Base-by-base conservation (phyloP, 768 basidiomycete species). In the Mycena kentingensis region DNA sequence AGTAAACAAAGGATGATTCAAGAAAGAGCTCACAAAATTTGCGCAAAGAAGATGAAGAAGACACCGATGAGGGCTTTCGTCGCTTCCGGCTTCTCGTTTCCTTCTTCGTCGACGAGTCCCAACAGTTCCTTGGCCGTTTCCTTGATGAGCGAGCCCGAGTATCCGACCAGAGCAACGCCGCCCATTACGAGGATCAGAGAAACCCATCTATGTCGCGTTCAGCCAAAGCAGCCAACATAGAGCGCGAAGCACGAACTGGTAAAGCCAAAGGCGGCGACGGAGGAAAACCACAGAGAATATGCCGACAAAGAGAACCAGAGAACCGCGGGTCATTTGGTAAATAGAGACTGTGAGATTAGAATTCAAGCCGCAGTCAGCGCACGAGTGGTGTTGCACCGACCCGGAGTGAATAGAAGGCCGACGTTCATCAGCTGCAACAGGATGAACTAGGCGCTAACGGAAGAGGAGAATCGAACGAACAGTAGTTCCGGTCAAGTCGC, bases 301-400 rank as follows among this genome's bases (percentile, higher is more conserved):
- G 39, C 93, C 96, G 54, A 98, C 96, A 71, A 94, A 98, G 48
- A 96, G 80, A 42, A 97, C 93, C 51, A 97, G 84, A 36, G 93
- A 88, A 45, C 95, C 94, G 52, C 89, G 85, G 55, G 87, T 92
- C 94, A 97, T 96, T 70, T 97, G 96, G 76, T 92, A 98, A 62
- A 98, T 93, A 36, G 91, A 94, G 49, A 99, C 97, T 25, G 25
- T n/a, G 12, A 22, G 11, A 7, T 12, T n/a, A n/a, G n/a, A n/a
- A 24, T 42, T 27, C 12, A 42, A 24, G 12, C 36, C 18, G 19
- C 19, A 7, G 41, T 24, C 22, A 19, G 12, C 41, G 13, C 8
- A 38, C 21, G 5, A 12, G 41, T 7, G 5, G 6, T 25, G 11
- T 19, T 42, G 22, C 37, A 42, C 41, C 5, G 12, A 42, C 41